Evolutionary conservation across 2,329 filamentous ascomycete genomes (phyloP), one percentile per base, ranked within the genome.

Genomic region (Penicillium crustosum): DNA sequence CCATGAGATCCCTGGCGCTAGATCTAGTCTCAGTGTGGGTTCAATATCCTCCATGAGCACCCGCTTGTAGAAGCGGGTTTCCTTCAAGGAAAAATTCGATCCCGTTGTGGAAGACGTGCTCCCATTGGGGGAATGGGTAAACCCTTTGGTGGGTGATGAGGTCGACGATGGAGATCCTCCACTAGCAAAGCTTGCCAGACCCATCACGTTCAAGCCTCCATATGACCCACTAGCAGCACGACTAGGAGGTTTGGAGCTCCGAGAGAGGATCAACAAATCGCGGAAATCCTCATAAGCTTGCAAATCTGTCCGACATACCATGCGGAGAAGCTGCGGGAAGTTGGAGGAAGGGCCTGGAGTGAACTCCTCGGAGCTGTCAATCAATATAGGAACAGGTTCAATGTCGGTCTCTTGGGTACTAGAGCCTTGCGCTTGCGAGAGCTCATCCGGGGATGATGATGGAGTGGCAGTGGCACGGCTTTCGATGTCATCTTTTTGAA

Each of bases 21-120:
- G 83, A 73, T 99, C 94, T 4, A 99, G 83, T 42, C 94, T 87
- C 10, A 99, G 79, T 0, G 94, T 96, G 0, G 94, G 94, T 71
- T 99, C 94, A 56, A 99, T 91, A 70, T 99, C 94, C 73, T 99
- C 94, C 21, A 86, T 83, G 27, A 97, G 76, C 6, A 87, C 88
- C 47, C 94, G 87, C 78, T 97, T 97, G 79, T 93, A 99, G 71
- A 97, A 99, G 63, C 89, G 91, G 29, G 89, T 91, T 56, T 97
- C 94, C 70, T 94, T 96, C 41, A 99, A 78, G 5, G 87, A 86
- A 3, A 72, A 66, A 55, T 73, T 72, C 36, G 75, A 78, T 13
- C 76, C 74, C 6, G 75, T 72, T n/a, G 74, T 75, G 6, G 79
- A 78, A 17, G 72, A 71, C 19, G 69, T 54, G 51, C 70, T 73